Base-by-base conservation (phyloP, 179 eudicot species). In the Sideroxylon spinosum region DNA sequence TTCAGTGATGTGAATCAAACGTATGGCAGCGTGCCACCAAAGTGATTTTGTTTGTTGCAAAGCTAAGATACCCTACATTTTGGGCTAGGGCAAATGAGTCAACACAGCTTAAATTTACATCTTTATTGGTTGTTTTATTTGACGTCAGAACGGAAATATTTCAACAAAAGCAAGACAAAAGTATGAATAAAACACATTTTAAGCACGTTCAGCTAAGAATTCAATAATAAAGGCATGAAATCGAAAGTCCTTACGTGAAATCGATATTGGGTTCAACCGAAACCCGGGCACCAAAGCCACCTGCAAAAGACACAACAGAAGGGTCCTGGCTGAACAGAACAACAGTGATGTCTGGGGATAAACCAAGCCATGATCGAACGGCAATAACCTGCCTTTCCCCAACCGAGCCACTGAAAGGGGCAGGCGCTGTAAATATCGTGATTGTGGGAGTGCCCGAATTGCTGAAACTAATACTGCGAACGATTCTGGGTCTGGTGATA, bases 361-460 rank as follows among this genome's bases (percentile, higher is more conserved):
- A 87, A n/a, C 91, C 92, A 78, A 95, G 90, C 98, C 98, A 95
- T 80, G 98, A 95, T 85, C 88, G 80, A 77, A 95, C 82, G 81
- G 96, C 98, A 82, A 89, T 86, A 81, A 67, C 78, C 84, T 91
- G 98, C 74, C 86, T 91, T 73, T 75, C 82, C 46, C 92, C 90
- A 64, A 82, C 80, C 53, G 82, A 77, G 13, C 93, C 95, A 81
- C 60, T 78, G 66, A 86, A 87, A 83, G 90, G 79, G 44, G 52
- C 79, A 9, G 92, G 90, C n/a, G 87, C 89, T 66, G 93, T 84
- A 75, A 90, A 93, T 74, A 95, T 77, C 48, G 90, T 87, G 76
- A 93, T 83, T 23, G 74, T 90, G 2, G 95, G 97, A 65, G 23
- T 64, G 76, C 69, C 78, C 46, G 72, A 76, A 71, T 52, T 22